phyloP scores from a whole-genome alignment of 768 basidiomycete species.

The Tulasnella calospora region DNA sequence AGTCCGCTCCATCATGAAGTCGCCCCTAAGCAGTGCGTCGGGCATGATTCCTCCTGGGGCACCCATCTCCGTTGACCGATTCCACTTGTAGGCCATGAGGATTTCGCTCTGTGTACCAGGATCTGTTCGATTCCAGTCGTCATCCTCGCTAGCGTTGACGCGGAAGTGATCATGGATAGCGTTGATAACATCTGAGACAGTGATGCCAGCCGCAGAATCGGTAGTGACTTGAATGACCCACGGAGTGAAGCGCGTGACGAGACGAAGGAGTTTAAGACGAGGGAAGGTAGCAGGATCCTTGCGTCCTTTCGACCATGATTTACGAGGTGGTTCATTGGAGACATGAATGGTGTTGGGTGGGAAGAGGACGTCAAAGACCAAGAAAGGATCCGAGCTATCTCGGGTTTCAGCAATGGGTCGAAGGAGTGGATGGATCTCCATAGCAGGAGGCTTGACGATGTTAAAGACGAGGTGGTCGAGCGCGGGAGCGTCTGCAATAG shows the following conservation, averaged over 20 bases:
- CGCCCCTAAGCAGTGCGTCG: slow-evolving; percentile 19
- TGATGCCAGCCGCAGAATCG: slow-evolving; percentile 15
- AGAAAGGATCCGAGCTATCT: slow-evolving; percentile 16
- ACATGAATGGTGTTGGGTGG: slow-evolving; percentile 28
- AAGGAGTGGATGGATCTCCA: slow-evolving; percentile 27
- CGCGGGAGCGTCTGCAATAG: slow-evolving; percentile 20
- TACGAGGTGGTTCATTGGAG: slow-evolving; percentile 25
- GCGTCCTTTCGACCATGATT: slow-evolving; percentile 28
- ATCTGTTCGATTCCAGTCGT: slow-evolving; percentile 21
- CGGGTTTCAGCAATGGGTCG: slow-evolving; percentile 19
- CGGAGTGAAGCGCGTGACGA: slow-evolving; percentile 22
- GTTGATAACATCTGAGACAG: slow-evolving; percentile 25
- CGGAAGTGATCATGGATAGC: slow-evolving; percentile 26
- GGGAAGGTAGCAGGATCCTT: slow-evolving; percentile 28
- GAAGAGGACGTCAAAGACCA: slow-evolving; percentile 27
- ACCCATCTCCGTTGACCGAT: slow-evolving; percentile 25
- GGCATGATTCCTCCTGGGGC: slow-evolving; percentile 27
- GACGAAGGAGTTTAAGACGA: slow-evolving; percentile 24
- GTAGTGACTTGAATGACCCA: slow-evolving; percentile 28
- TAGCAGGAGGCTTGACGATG: slow-evolving; percentile 25
- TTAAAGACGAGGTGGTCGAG: slow-evolving; percentile 25
- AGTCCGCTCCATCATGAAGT: slow-evolving; percentile 26
- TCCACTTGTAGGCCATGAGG: slow-evolving; percentile 26
- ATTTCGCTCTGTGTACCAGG: slow-evolving; percentile 25
- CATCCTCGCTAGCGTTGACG: slow-evolving; percentile 20